Evolutionary conservation across 1,284 basidiomycete species (phyloP).

Genomic region (Trametes versicolor): DNA sequence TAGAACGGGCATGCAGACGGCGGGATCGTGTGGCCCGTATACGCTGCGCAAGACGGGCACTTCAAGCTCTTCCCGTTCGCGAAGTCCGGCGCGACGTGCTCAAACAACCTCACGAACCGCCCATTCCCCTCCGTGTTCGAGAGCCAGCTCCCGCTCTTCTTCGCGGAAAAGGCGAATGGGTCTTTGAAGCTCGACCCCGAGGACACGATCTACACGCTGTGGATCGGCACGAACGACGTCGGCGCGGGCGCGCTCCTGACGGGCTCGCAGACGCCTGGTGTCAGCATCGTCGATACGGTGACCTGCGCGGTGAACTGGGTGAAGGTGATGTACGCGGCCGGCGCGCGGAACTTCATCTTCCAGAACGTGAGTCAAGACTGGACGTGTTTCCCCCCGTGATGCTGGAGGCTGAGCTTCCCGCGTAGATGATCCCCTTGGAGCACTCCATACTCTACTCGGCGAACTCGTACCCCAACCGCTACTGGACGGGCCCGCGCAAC

Average conservation of each 20-base stretch:
- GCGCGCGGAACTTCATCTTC: conserved; percentile 58
- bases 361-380: conserved; percentile 52
- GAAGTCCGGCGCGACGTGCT: conserved; percentile 55
- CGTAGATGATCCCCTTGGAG: conserved; percentile 48
- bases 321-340: conserved; percentile 49
- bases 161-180: conserved; percentile 43
- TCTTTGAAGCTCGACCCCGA: conserved; percentile 41
- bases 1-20: conserved; percentile 45
- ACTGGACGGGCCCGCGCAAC: conserved; percentile 49
- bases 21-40: conserved; percentile 55
- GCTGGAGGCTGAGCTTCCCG: neutral
- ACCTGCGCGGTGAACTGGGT: conserved; percentile 56
- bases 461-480: conserved; percentile 48
- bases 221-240: conserved; percentile 61
- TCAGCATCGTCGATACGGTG: conserved; percentile 53
- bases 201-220: conserved; percentile 57
- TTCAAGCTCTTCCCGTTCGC: conserved; percentile 54
- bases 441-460: conserved; percentile 46
- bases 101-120: conserved; percentile 51
- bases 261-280: conserved; percentile 46
- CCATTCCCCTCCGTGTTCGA: conserved; percentile 51
- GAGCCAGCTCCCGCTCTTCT: conserved; percentile 50
- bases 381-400: no score
- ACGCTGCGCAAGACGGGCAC: conserved; percentile 50
- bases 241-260: conserved; percentile 52